A percentile compares a stretch with the other conserved stretches of the same genome.
These are phyloP conservation scores for Boehmeria nivea DNA, from an alignment of 306 rosid genomes.

Conservation along the genomic window DNA sequence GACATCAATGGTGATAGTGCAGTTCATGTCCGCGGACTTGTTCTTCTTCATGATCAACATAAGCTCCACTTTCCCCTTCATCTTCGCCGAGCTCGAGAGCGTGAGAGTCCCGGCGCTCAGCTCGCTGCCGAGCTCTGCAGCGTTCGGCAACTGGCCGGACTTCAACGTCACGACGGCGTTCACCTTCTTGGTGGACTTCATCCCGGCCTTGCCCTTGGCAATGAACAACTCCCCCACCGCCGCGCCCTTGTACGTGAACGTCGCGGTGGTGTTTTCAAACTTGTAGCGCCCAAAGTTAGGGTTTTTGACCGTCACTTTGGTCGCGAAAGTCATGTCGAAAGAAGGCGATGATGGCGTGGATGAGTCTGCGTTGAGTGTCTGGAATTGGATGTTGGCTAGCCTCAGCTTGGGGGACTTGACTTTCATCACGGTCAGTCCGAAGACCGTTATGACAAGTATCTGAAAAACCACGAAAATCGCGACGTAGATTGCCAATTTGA, in stretches of 20 bases:
- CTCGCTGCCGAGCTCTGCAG: constrained; percentile 15
- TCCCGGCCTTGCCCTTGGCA: constrained; percentile 15
- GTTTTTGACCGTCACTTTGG: constrained; percentile 25
- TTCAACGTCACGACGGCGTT: constrained; percentile 16
- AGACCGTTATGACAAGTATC: not conserved
- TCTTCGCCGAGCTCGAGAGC: constrained; percentile 12
- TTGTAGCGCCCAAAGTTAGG: constrained; percentile 25
- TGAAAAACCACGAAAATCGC: constrained; percentile 15
- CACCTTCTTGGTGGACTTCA: constrained; percentile 20
- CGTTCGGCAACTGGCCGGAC: constrained; percentile 3
- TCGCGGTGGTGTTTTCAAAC: constrained; percentile 7
- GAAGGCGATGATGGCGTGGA: not conserved
- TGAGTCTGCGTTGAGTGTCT: not conserved
- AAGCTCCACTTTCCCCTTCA: constrained; percentile 25
- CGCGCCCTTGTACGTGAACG: constrained; percentile 19
- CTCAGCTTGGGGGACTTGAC: constrained; percentile 26
- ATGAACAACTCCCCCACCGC: constrained; percentile 10
- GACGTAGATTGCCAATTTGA: not conserved
- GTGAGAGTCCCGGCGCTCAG: constrained; percentile 13
- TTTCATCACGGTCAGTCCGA: constrained; percentile 15
- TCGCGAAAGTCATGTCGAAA: constrained; percentile 17
- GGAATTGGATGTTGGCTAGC: constrained; percentile 2
- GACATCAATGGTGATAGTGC: constrained; percentile 23
- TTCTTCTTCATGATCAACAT: constrained; percentile 25
- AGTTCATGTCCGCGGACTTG: constrained; percentile 20